Conservation (phyloP, 1,284 basidiomycete species). For the Melampsora abietis-canadensis region DNA sequence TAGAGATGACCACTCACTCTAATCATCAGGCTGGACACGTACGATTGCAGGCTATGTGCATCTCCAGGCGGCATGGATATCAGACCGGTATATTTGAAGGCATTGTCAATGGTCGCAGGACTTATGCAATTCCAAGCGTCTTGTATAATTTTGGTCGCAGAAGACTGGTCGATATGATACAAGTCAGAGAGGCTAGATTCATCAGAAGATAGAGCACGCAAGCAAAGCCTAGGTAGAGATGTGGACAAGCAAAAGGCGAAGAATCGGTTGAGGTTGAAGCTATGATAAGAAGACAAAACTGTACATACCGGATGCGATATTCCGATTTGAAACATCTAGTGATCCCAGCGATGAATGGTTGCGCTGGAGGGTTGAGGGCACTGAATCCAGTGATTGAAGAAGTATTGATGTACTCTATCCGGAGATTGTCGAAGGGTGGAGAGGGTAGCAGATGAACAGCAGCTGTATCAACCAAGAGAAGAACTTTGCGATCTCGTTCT, state of each 20-base stretch:
- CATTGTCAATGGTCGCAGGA: slow-evolving; percentile 4
- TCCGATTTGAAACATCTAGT: slow-evolving; percentile 37
- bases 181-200: slow-evolving; percentile 32
- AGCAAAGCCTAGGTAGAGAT: slow-evolving; percentile 16
- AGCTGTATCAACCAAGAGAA: slow-evolving; percentile 24
- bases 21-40: too few relatives aligned
- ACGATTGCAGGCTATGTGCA: neutral
- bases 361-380: slow-evolving; percentile 23
- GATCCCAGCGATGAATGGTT: slow-evolving; percentile 31
- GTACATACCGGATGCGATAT: slow-evolving; percentile 38
- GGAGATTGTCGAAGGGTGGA: slow-evolving; percentile 24
- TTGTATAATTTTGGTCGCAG: slow-evolving; percentile 35
- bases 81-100: slow-evolving; percentile 25
- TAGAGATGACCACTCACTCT: too few relatives aligned
- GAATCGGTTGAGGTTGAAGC: too few relatives aligned
- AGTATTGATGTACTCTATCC: slow-evolving; percentile 37
- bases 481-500: slow-evolving; percentile 28
- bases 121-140: slow-evolving; percentile 34
- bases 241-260: neutral
- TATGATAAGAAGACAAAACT: neutral
- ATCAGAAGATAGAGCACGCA: slow-evolving; percentile 35
- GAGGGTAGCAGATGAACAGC: slow-evolving; percentile 27
- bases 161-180: slow-evolving; percentile 33
- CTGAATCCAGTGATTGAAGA: slow-evolving; percentile 12
- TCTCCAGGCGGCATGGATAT: slow-evolving; percentile 17